These are phyloP conservation scores for Orbilia oligospora DNA, from an alignment of 2,329 filamentous ascomycete species.

Conservation along the genomic window DNA sequence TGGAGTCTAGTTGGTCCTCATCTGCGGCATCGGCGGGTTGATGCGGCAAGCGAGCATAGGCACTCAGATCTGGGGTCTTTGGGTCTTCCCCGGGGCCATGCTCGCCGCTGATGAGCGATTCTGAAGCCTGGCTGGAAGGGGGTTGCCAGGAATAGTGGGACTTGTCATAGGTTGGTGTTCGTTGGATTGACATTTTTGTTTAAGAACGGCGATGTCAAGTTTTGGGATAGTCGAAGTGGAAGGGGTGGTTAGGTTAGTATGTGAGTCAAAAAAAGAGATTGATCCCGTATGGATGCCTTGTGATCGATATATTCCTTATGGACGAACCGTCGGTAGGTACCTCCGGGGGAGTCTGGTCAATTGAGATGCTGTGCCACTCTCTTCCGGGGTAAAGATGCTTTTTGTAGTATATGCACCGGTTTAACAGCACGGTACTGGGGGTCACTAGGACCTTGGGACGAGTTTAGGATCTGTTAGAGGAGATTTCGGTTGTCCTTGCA, in stretches of 20 bases:
- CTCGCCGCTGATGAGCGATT: constrained; percentile 61
- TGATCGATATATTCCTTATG: constrained; percentile 25
- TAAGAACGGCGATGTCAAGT: constrained; percentile 42
- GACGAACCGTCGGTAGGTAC: constrained; percentile 7
- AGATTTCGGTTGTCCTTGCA: constrained; percentile 22
- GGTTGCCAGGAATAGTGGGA: constrained; percentile 61
- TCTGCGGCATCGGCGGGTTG: constrained; percentile 45
- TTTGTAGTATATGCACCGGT: background rate
- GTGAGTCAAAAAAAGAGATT: constrained; percentile 32
- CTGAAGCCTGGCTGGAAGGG: constrained; percentile 61
- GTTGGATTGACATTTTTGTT: constrained; percentile 48
- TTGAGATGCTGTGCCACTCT: background rate
- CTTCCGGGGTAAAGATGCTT: background rate
- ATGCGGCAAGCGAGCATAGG: constrained; percentile 47
- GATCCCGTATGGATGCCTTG: constrained; percentile 46
- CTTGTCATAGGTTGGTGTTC: constrained; percentile 58
- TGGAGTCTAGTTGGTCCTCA: constrained; percentile 32
- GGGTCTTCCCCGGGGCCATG: constrained; percentile 20
- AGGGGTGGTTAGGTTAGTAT: constrained; percentile 34
- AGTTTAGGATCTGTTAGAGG: constrained; percentile 5
- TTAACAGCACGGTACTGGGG: background rate
- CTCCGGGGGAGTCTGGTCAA: constrained; percentile 6
- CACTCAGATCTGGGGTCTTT: constrained; percentile 24
- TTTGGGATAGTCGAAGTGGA: constrained; percentile 41
- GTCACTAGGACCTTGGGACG: constrained; percentile 5